phyloP scores from a whole-genome alignment of 345 rosid genomes.

The Aquilaria yunnanensis region DNA sequence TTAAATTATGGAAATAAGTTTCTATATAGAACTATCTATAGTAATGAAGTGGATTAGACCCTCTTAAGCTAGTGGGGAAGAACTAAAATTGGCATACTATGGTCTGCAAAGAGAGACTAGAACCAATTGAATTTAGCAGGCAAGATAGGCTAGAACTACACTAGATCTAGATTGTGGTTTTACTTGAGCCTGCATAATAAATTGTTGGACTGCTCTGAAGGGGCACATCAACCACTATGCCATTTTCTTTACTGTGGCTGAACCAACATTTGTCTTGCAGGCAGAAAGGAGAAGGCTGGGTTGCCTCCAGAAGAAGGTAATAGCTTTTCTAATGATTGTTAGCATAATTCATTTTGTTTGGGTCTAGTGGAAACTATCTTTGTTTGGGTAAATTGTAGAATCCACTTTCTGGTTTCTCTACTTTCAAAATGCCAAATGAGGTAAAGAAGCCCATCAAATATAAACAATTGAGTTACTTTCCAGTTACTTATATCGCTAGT shows the following conservation, averaged over 20 bases:
- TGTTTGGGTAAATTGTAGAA: neutral
- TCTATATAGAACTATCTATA: too few relatives aligned
- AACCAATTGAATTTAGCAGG: too few relatives aligned
- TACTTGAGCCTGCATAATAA: neutral
- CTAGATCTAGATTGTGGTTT: neutral
- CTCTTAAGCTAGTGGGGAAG: too few relatives aligned
- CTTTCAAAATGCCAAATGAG: too few relatives aligned
- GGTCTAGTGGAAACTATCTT: neutral
- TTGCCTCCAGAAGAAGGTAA: conserved; percentile 88
- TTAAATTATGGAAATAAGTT: too few relatives aligned
- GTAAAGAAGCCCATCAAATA: too few relatives aligned
- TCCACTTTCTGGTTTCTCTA: neutral
- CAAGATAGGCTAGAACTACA: too few relatives aligned
- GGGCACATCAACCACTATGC: neutral
- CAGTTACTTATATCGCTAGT: too few relatives aligned
- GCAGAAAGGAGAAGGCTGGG: conserved; percentile 96
- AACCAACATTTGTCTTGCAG: conserved; percentile 29
- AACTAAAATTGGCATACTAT: too few relatives aligned
- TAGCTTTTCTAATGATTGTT: conserved; percentile 1
- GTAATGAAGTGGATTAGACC: too few relatives aligned
- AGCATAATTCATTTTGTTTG: neutral
- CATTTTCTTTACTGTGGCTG: conserved; percentile 2
- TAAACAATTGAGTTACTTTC: too few relatives aligned
- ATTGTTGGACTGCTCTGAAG: neutral
- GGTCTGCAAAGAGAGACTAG: too few relatives aligned